Evolutionary conservation across 1,284 basidiomycete species (phyloP), one percentile per base, ranked within the genome.

Genomic region (Ustilago cynodontis): DNA sequence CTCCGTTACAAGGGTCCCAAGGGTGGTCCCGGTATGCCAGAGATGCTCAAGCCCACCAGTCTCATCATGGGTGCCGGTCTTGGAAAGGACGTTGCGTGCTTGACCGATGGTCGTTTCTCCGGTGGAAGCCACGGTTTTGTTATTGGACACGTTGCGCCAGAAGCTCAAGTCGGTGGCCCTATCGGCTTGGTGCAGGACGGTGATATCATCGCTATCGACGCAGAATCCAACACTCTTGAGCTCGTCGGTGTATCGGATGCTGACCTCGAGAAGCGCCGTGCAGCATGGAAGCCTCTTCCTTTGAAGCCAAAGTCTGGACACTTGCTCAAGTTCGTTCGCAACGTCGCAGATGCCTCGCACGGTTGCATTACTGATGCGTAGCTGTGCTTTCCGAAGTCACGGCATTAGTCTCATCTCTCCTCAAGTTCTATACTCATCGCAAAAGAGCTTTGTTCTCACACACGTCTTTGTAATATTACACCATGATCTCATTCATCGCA

Each of bases 41-140:
- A 95, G 88, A 95, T 95, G 94, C 89, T 96, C 64, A 95, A 95
- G 88, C 84, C 82, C 22, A 82, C 83, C 20, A 60, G 49, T 45
- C 59, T 81, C 10, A 82, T 84, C 56, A 83, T 84, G 81, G 96
- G 96, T 39, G 95, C 95, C 57, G 96, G 96, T 50, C 89, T 99
- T 18, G 92, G 94, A 35, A 90, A 92, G 72, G 92, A 93, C 64
- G 95, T 95, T 2, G 95, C 95, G 1, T 90, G 97, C 74, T 91
- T 99, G 78, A 99, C 96, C 0, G 96, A 99, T 86, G 96, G 96
- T 53, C 91, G 96, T 47, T 99, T 99, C 89, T 94, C 93, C 29
- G 96, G 95, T 63, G 94, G 93, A 3, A 72, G 74, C 37, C 84
- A 85, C 65, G 82, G 83, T n/a, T 96, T 96, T 88, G 92, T 92